These are phyloP conservation scores for Pecoramyces ruminantium DNA, from an alignment of 192 early-diverging fungal genomes.

Conservation along the genomic window DNA sequence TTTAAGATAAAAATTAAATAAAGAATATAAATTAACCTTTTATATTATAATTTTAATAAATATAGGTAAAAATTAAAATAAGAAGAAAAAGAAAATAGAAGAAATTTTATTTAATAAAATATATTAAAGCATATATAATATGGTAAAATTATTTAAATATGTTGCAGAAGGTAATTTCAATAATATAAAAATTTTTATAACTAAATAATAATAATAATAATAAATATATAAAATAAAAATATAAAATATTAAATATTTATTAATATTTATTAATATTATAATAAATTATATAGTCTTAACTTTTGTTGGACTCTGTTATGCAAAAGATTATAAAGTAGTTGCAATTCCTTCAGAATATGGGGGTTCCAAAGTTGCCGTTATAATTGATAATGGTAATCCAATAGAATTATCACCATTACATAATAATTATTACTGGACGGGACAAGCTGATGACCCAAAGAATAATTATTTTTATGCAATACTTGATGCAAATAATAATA, in stretches of 20 bases:
- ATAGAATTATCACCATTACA: not conserved
- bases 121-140: not conserved
- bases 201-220: too few species aligned
- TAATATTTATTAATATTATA: not conserved
- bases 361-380: not conserved
- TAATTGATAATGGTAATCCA: not conserved
- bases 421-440: not conserved
- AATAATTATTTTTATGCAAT: not conserved
- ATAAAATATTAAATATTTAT: not conserved
- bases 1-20: too few species aligned
- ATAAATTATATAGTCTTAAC: not conserved
- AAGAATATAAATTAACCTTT: too few species aligned
- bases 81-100: too few species aligned
- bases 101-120: too few species aligned
- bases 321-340: not conserved
- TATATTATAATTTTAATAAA: too few species aligned
- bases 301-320: not conserved
- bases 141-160: not conserved
- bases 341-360: not conserved
- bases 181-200: not conserved
- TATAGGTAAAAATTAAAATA: too few species aligned
- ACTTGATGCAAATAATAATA: not conserved
- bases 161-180: not conserved
- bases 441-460: not conserved
- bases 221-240: too few species aligned